Conservation (phyloP, 305 asterid species). For the Salvia sclarea region DNA sequence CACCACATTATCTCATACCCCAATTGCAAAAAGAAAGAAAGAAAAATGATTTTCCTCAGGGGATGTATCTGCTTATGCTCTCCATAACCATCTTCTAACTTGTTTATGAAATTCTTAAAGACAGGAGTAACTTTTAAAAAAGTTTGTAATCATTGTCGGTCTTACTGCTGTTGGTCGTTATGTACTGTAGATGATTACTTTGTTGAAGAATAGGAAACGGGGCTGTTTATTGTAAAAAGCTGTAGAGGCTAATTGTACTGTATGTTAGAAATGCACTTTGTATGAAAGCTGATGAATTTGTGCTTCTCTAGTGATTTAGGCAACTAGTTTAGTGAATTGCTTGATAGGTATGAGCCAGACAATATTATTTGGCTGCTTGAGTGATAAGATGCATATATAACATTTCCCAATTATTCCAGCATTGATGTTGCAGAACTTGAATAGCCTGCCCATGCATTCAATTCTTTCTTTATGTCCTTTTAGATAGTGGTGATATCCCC, state of each 20-base stretch:
- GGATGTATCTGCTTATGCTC: not conserved
- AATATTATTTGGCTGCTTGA: not conserved
- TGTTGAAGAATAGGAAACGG: not conserved
- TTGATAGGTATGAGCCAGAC: not conserved
- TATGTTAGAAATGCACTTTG: slow-evolving; percentile 21
- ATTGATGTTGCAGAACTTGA: not conserved
- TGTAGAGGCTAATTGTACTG: not conserved
- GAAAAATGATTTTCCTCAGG: not conserved
- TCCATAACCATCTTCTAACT: slow-evolving; percentile 19
- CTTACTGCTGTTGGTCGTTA: slow-evolving; percentile 4
- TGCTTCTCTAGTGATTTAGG: slow-evolving; percentile 3
- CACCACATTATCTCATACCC: slow-evolving; percentile 5
- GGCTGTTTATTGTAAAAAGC: not conserved
- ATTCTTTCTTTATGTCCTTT: not conserved
- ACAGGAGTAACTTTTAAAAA: slow-evolving; percentile 1
- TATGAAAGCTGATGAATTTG: not conserved
- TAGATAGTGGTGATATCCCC: not conserved
- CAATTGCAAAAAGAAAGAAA: not conserved
- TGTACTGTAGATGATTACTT: slow-evolving; percentile 9
- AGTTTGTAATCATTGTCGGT: not conserved
- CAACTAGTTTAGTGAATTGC: slow-evolving; percentile 6
- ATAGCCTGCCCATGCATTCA: not conserved
- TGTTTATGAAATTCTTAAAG: slow-evolving; percentile 20
- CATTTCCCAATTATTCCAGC: not conserved
- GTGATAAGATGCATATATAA: not conserved